phyloP scores from a whole-genome alignment of 345 rosid genomes.

The Aurinia saxatilis region DNA sequence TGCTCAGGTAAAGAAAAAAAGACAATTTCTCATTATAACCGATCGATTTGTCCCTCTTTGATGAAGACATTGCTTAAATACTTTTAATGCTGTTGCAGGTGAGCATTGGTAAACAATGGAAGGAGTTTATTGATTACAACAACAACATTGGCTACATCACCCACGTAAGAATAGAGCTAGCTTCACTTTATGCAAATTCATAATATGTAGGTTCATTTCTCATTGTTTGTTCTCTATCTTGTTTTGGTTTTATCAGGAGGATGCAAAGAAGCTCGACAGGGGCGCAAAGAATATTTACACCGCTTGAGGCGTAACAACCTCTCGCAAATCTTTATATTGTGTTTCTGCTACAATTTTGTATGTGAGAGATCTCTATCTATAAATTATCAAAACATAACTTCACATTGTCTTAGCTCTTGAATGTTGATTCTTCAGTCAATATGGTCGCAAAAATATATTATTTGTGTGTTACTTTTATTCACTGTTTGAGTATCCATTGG shows the following conservation, averaged over 20 bases:
- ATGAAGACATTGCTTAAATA: neutral
- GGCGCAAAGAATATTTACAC: slow-evolving; percentile 58
- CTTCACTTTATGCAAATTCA: neutral
- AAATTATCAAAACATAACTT: neutral
- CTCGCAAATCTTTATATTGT: neutral
- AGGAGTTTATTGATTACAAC: slow-evolving; percentile 68
- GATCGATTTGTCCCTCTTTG: neutral
- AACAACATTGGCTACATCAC: slow-evolving; percentile 68
- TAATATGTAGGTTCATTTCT: neutral
- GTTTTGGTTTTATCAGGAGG: slow-evolving; percentile 43
- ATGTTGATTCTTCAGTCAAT: neutral
- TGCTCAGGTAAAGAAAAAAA: slow-evolving; percentile 50
- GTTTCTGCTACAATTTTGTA: slow-evolving; percentile 13
- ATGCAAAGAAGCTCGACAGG: slow-evolving; percentile 59
- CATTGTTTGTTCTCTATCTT: neutral
- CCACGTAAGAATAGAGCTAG: slow-evolving; percentile 44
- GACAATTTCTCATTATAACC: neutral
- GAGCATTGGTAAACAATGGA: slow-evolving; percentile 92
- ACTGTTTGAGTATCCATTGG: no score
- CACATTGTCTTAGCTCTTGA: neutral
- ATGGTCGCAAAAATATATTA: no score
- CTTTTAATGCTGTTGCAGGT: slow-evolving; percentile 30
- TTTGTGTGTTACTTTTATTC: no score
- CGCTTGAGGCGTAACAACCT: slow-evolving; percentile 24
- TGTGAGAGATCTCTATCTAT: slow-evolving; percentile 18